Conservation (phyloP, 163 green algal genomes). For the Chloromonas sp. region DNA sequence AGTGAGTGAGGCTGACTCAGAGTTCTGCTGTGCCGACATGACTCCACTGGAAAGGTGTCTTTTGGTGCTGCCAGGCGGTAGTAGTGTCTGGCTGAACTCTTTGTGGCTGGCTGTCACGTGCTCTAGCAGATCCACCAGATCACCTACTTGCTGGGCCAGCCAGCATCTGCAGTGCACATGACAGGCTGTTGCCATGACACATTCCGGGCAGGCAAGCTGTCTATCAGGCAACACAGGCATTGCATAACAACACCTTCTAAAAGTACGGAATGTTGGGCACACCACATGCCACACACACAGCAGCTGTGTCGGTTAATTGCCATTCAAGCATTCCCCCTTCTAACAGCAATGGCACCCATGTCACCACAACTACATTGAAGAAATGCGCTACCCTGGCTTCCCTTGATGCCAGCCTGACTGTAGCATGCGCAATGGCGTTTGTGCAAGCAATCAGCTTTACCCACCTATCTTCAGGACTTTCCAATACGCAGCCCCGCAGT, state of each 20-base stretch:
- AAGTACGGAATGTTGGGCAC: neutral
- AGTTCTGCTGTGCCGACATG: too few relatives aligned
- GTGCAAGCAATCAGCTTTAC: neutral
- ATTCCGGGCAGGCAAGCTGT: too few relatives aligned
- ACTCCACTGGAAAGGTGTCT: too few relatives aligned
- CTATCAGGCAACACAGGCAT: too few relatives aligned
- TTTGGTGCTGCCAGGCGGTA: too few relatives aligned
- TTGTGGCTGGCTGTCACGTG: too few relatives aligned
- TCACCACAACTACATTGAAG: too few relatives aligned
- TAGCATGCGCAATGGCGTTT: neutral
- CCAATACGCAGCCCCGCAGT: neutral
- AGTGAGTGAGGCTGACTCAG: too few relatives aligned
- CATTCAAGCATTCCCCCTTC: neutral
- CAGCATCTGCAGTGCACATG: neutral
- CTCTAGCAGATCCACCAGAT: neutral
- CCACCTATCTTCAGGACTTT: neutral
- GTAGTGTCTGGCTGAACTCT: too few relatives aligned
- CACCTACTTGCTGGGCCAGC: neutral
- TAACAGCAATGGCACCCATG: neutral
- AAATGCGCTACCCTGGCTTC: too few relatives aligned
- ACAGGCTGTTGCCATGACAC: too few relatives aligned
- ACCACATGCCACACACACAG: neutral
- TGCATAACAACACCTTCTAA: too few relatives aligned
- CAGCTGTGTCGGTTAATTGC: neutral
- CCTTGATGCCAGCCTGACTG: neutral